Conservation (phyloP, 306 rosid species). For the Begonia fuchsioides region DNA sequence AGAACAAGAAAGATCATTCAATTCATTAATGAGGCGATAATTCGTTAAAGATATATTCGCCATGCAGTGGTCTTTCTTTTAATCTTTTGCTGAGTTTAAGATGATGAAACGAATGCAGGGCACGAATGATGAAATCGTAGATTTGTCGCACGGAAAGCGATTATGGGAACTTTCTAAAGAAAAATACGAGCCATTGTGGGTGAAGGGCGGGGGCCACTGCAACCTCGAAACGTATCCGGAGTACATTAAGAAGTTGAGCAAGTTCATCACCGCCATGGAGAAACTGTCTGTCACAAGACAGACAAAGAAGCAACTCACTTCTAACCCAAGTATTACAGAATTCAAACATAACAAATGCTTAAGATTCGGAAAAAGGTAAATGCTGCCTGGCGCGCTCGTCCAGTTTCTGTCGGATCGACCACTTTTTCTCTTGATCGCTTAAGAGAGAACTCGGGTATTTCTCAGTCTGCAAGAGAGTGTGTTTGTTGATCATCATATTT, state of each 20-base stretch:
- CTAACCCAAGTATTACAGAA: constrained; percentile 62
- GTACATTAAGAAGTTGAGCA: constrained; percentile 87
- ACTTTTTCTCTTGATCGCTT: no score
- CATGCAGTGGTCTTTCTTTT: no score
- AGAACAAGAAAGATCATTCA: no score
- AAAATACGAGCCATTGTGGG: constrained; percentile 92
- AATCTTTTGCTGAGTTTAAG: no score
- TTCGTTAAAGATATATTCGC: no score
- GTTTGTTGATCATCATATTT: constrained; percentile 20
- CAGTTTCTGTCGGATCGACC: no score
- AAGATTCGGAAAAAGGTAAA: constrained; percentile 57
- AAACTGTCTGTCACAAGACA: constrained; percentile 33
- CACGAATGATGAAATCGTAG: constrained; percentile 85
- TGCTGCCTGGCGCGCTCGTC: no score
- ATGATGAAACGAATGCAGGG: constrained; percentile 32
- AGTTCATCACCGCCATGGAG: constrained; percentile 90
- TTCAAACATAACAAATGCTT: constrained; percentile 76
- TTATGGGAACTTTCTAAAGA: constrained; percentile 95
- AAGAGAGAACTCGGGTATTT: no score
- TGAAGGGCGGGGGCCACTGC: constrained; percentile 98
- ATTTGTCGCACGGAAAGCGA: constrained; percentile 91
- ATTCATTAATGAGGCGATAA: no score
- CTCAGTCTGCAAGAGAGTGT: constrained; percentile 1
- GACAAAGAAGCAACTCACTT: constrained; percentile 41
- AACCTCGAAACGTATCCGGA: constrained; percentile 92